Evolutionary conservation across 768 basidiomycete genomes (phyloP).

Genomic region (Dictyophora rubrovolvata): DNA sequence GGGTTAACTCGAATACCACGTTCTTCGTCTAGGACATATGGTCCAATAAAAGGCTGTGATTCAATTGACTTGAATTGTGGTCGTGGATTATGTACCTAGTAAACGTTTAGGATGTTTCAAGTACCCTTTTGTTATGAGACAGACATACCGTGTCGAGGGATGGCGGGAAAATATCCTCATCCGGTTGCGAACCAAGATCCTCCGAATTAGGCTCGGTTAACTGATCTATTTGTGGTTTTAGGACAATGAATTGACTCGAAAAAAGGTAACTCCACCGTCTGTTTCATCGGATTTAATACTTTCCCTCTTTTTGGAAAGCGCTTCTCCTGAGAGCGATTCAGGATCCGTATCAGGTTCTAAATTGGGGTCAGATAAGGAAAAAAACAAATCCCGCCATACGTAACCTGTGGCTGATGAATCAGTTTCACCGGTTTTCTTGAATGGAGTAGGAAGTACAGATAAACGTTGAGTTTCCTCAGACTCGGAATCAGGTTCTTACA

Average conservation of each 20-base stretch:
- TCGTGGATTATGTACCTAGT: conserved; percentile 33
- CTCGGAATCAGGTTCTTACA: conserved; percentile 1
- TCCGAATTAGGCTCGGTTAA: conserved; percentile 40
- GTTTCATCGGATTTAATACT: conserved; percentile 16
- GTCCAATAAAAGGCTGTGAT: conserved; percentile 31
- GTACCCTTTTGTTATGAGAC: conserved; percentile 12
- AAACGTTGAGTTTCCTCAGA: not conserved
- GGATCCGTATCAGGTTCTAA: conserved; percentile 2
- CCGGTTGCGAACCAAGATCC: conserved; percentile 18
- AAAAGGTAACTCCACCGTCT: conserved; percentile 19
- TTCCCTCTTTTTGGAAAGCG: conserved; percentile 14
- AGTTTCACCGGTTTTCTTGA: not conserved
- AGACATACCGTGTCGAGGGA: conserved; percentile 1
- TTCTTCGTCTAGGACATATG: conserved; percentile 41
- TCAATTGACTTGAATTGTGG: conserved; percentile 45
- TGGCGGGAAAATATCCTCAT: not conserved
- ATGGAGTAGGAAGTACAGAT: not conserved
- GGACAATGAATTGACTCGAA: conserved; percentile 9
- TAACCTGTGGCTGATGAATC: conserved; percentile 1
- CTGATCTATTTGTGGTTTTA: conserved; percentile 25
- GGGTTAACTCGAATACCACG: conserved; percentile 45
- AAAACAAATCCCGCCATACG: conserved; percentile 5
- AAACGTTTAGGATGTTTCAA: not conserved
- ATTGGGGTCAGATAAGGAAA: not conserved
- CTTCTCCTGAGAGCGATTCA: conserved; percentile 6